Percentiles rank a stretch among this genome's conserved stretches.
These are phyloP conservation scores for Camellia lanceoleosa DNA, from an alignment of 148 eudicot genomes.

Conservation along the genomic window DNA sequence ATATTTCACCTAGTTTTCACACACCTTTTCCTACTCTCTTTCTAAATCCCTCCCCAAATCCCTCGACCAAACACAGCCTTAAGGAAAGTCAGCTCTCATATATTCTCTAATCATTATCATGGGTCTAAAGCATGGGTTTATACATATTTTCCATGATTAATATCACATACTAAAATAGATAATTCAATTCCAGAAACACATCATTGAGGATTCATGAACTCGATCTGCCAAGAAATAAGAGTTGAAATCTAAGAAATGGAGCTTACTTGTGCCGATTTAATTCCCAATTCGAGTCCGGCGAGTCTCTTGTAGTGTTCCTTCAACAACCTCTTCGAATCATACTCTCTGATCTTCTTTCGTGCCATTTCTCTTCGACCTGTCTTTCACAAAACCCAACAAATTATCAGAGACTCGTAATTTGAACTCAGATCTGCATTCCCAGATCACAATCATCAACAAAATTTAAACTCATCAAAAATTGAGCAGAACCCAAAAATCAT, in stretches of 20 bases:
- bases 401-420: background rate
- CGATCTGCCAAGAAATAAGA: background rate
- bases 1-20: too few species aligned
- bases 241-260: background rate
- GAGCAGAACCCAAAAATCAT: background rate
- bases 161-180: background rate
- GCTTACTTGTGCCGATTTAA: slow-evolving; percentile 86
- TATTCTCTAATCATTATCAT: too few species aligned
- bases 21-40: too few species aligned
- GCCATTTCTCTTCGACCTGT: slow-evolving; percentile 55
- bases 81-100: too few species aligned
- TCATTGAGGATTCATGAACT: background rate
- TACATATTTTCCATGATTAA: too few species aligned
- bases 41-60: too few species aligned
- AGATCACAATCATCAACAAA: slow-evolving; percentile 1
- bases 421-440: slow-evolving; percentile 6
- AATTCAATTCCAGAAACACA: background rate
- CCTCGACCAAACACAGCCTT: too few species aligned
- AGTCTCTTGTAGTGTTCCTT: slow-evolving; percentile 94
- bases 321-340: slow-evolving; percentile 92
- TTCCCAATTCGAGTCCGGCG: slow-evolving; percentile 64
- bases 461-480: background rate
- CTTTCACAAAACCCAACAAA: slow-evolving; percentile 1
- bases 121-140: too few species aligned
- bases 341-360: slow-evolving; percentile 99